A percentile compares a stretch with the other conserved stretches of the same genome.
Conservation (phyloP, 2,329 filamentous ascomycete genomes). For the Pseudocercospora vitis region DNA sequence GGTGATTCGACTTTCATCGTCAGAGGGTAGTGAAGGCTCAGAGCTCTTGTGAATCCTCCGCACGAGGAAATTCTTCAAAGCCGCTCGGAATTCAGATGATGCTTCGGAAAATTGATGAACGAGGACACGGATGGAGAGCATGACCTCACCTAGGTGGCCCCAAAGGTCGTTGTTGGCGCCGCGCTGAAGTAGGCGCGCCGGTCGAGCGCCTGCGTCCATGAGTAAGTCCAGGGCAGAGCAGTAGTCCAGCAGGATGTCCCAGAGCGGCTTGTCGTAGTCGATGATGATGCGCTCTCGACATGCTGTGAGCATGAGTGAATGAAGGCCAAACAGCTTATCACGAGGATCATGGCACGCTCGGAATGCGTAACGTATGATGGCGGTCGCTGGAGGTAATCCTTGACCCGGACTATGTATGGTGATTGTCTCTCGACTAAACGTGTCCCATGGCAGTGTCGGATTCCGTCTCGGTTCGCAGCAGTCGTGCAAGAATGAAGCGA, state of each 20-base stretch:
- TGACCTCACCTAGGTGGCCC: neutral
- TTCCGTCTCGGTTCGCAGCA: neutral
- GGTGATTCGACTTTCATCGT: neutral
- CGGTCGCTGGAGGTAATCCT: neutral
- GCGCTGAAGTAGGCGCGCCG: neutral
- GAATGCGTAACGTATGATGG: neutral
- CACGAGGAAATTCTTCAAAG: neutral
- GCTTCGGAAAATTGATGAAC: neutral
- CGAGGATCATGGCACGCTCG: constrained; percentile 4
- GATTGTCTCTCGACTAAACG: too few relatives aligned
- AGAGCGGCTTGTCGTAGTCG: constrained; percentile 7
- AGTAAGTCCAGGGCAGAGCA: neutral
- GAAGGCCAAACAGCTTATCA: constrained; percentile 11
- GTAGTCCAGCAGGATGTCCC: constrained; percentile 2
- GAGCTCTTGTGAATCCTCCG: neutral
- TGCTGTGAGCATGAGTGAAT: neutral
- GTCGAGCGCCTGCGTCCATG: neutral
- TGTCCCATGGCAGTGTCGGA: too few relatives aligned
- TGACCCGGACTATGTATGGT: too few relatives aligned
- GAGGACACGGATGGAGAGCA: neutral
- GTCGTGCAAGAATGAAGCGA: neutral
- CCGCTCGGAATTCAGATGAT: neutral
- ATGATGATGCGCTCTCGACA: neutral
- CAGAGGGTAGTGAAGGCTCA: neutral
- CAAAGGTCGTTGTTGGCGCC: neutral